Evolutionary conservation across 768 basidiomycete species (phyloP), one percentile per base, ranked within the genome.

Genomic region (Trametes cubensis): DNA sequence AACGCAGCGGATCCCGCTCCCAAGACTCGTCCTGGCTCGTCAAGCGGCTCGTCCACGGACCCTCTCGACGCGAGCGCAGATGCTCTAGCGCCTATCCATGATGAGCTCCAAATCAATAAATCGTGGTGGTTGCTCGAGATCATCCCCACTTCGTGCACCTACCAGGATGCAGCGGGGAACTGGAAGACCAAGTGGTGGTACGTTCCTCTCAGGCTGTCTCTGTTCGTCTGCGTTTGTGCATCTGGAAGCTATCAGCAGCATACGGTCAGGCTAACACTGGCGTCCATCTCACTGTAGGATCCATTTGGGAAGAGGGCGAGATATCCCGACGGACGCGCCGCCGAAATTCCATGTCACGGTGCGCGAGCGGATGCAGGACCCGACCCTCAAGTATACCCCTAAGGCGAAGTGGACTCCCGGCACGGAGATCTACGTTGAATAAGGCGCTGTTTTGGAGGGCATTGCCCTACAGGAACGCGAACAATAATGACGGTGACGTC

Each of bases 41-140:
- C 26, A 13, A 28, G n/a, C 28, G 50, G 21, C 15, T 20, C 49
- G 8, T 39, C 26, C 17, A 39, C 39, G 18, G 52, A 57, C 39
- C 42, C 59, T 4, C 58, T 52, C 13, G 47, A 42, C 23, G 20
- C 30, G 28, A 45, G 38, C 45, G 58, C 61, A 0, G 75, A 78
- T 55, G 79, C 78, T n/a, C 44, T 83, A n/a, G 73, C 83, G 68
- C 82, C 81, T 1, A 66, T 86, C 2, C 74, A 84, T 62, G 89
- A 92, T 65, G 56, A 77, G 62, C 73, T 92, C 47, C 71, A 75
- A 70, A 49, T 51, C 8, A 71, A 72, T 17, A 73, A 71, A 20
- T 5, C 77, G 1, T 93, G 90, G 90, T 88, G 87, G 89, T 38
- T 89, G n/a, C 73, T 91, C 39, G 90, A 93, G 73, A 73, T 90